A percentile compares a stretch with the other conserved stretches of the same genome.
Evolutionary conservation across 2,329 filamentous ascomycete genomes (phyloP).

Genomic region (Helicocarpus griseus): DNA sequence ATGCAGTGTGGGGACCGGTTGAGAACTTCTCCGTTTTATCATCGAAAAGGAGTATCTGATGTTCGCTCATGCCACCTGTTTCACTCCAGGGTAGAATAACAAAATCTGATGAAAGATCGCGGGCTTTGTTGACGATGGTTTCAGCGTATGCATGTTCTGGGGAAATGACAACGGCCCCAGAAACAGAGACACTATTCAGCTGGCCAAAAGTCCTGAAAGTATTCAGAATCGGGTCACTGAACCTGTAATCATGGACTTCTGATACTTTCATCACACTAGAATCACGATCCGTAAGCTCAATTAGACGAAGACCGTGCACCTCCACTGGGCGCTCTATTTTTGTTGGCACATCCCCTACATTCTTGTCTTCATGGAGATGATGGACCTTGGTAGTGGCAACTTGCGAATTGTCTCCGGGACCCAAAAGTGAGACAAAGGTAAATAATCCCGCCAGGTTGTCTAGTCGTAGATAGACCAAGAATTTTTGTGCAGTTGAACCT

Average conservation of each 20-base stretch:
- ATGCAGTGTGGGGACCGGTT: slow-evolving; percentile 57
- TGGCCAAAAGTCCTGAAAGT: slow-evolving; percentile 82
- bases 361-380: slow-evolving; percentile 20
- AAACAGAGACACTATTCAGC: slow-evolving; percentile 72
- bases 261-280: slow-evolving; percentile 93
- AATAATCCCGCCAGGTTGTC: slow-evolving; percentile 77
- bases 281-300: slow-evolving; percentile 82
- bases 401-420: slow-evolving; percentile 39
- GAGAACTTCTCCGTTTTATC: slow-evolving; percentile 49
- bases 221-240: slow-evolving; percentile 77
- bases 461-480: slow-evolving; percentile 73
- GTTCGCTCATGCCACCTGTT: slow-evolving; percentile 63
- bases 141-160: slow-evolving; percentile 71
- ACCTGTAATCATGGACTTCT: slow-evolving; percentile 63
- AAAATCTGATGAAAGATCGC: slow-evolving; percentile 61
- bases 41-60: slow-evolving; percentile 40
- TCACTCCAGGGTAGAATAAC: slow-evolving; percentile 87
- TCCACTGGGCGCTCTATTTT: slow-evolving; percentile 43
- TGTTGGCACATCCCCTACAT: slow-evolving; percentile 12
- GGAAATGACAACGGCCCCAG: slow-evolving; percentile 69
- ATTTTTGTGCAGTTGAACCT: slow-evolving; percentile 46
- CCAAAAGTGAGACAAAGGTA: slow-evolving; percentile 70
- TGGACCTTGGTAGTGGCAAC: slow-evolving; percentile 25
- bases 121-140: slow-evolving; percentile 60
- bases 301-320: slow-evolving; percentile 74